Evolutionary conservation across 495 filamentous ascomycete genomes (phyloP).

Genomic region (Parmelia sp.): DNA sequence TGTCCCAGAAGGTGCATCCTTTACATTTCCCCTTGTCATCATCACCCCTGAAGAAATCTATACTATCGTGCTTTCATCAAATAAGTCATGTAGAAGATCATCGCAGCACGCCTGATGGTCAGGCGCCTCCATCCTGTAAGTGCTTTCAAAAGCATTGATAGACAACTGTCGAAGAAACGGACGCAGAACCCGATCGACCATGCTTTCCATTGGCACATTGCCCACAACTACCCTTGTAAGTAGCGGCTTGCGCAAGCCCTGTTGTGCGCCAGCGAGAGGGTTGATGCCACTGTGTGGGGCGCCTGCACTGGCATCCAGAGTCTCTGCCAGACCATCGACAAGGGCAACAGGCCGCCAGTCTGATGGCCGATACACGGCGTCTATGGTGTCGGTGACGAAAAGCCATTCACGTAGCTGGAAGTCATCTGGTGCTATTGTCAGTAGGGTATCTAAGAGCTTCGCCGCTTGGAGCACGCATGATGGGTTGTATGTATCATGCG

Average conservation of each 20-base stretch:
- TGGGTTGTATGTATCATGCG: constrained; percentile 72
- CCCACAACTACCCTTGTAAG: constrained; percentile 42
- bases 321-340: constrained; percentile 79
- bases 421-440: constrained; percentile 85
- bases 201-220: constrained; percentile 56
- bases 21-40: neutral
- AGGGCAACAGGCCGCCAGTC: constrained; percentile 67
- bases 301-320: constrained; percentile 50
- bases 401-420: constrained; percentile 96
- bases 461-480: constrained; percentile 76
- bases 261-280: constrained; percentile 15
- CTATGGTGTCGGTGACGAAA: constrained; percentile 93
- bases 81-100: constrained; percentile 70
- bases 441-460: constrained; percentile 79
- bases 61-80: constrained; percentile 62
- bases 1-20: neutral
- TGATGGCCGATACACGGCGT: constrained; percentile 84
- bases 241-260: constrained; percentile 27
- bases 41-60: neutral
- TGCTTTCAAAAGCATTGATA: constrained; percentile 86
- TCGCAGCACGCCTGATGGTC: constrained; percentile 64
- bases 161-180: constrained; percentile 90
- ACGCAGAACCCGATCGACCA: constrained; percentile 66
- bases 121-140: constrained; percentile 71
- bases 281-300: constrained; percentile 32